phyloP scores from a whole-genome alignment of 495 filamentous ascomycete genomes.

The Penicillium mononematosum region DNA sequence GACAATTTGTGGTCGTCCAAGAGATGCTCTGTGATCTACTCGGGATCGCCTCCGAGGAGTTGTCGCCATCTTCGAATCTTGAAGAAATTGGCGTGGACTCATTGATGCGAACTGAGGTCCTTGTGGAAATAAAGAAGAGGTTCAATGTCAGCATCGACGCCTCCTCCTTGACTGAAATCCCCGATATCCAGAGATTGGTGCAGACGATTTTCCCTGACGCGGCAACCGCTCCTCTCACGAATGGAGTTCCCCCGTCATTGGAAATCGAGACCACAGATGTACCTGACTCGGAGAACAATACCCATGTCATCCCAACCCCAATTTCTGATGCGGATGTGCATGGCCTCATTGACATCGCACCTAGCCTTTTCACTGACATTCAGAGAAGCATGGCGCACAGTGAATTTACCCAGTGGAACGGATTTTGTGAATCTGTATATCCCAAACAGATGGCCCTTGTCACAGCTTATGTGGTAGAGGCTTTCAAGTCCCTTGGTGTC shows the following conservation, averaged over 20 bases:
- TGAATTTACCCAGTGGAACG: neutral
- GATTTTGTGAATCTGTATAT: constrained; percentile 35
- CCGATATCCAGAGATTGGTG: neutral
- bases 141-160: constrained; percentile 13
- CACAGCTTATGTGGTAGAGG: constrained; percentile 39
- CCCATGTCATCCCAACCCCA: neutral
- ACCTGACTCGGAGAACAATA: neutral
- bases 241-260: neutral
- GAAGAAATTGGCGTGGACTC: constrained; percentile 44
- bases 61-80: constrained; percentile 1
- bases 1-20: neutral
- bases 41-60: neutral
- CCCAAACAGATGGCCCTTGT: constrained; percentile 38
- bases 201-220: neutral
- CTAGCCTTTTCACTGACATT: constrained; percentile 10
- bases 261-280: neutral
- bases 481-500: constrained; percentile 37
- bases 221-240: neutral
- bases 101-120: constrained; percentile 41
- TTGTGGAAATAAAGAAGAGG: constrained; percentile 32
- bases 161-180: neutral
- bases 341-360: constrained; percentile 12
- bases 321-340: neutral
- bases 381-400: neutral
- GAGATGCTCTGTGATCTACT: constrained; percentile 8